Conservation (phyloP, 2,329 filamentous ascomycete species). For the Aureobasidium sp. region DNA sequence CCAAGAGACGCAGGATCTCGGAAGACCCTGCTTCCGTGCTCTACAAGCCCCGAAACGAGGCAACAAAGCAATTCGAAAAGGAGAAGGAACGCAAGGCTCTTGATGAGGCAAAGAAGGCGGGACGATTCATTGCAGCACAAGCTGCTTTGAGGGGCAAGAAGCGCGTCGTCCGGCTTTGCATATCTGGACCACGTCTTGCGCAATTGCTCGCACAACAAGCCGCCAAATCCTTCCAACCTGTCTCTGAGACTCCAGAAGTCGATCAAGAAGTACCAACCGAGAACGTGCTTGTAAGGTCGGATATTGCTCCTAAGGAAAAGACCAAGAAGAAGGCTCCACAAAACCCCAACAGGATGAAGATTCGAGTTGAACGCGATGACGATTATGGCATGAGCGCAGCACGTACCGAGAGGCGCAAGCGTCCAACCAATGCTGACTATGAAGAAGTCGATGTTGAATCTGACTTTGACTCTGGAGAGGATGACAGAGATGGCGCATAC, state of each 20-base stretch:
- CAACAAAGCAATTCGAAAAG: constrained; percentile 42
- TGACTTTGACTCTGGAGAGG: constrained; percentile 24
- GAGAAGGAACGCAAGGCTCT: constrained; percentile 37
- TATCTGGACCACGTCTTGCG: constrained; percentile 33
- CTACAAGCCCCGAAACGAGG: constrained; percentile 33
- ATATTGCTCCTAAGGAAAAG: constrained; percentile 24
- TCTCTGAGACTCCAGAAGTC: neutral
- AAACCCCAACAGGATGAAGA: constrained; percentile 28
- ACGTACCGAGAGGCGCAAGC: constrained; percentile 19
- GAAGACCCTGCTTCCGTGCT: constrained; percentile 19
- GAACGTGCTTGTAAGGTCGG: constrained; percentile 27
- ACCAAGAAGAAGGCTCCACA: constrained; percentile 18
- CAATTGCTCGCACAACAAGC: constrained; percentile 29
- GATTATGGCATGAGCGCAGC: constrained; percentile 28
- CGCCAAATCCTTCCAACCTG: constrained; percentile 19
- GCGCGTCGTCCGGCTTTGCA: constrained; percentile 35
- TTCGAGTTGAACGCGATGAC: constrained; percentile 35
- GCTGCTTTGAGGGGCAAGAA: constrained; percentile 41
- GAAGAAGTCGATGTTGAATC: constrained; percentile 43
- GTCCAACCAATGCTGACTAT: constrained; percentile 28
- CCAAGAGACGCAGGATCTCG: constrained; percentile 29
- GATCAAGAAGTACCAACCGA: constrained; percentile 12
- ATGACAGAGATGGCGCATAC: constrained; percentile 28
- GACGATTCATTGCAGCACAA: constrained; percentile 40
- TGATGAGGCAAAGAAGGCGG: constrained; percentile 36